phyloP scores from a whole-genome alignment of 371 early-diverging fungal genomes.

The Funneliformis caledonium region DNA sequence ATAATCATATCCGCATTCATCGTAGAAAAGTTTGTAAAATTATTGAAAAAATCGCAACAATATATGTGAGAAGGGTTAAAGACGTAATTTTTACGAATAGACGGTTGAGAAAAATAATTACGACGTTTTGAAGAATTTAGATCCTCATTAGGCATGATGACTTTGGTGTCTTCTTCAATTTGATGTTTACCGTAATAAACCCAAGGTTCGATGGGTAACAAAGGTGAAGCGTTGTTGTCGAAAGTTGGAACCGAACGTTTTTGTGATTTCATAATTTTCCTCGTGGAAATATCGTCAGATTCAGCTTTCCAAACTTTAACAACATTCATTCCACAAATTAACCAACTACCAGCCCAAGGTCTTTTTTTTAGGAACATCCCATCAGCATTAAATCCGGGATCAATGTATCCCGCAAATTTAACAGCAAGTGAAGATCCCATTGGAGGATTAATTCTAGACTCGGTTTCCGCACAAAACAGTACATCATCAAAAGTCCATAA shows the following conservation, averaged over 20 bases:
- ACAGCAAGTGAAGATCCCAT: constrained; percentile 43
- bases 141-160: background rate
- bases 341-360: constrained; percentile 45
- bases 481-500: constrained; percentile 45
- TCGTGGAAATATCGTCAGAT: background rate
- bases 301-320: constrained; percentile 33
- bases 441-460: constrained; percentile 38
- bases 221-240: background rate
- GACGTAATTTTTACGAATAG: constrained; percentile 34
- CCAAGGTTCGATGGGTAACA: constrained; percentile 38
- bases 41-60: constrained; percentile 46
- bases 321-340: constrained; percentile 45
- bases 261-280: background rate
- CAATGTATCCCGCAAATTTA: constrained; percentile 41
- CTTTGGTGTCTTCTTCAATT: constrained; percentile 37
- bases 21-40: constrained; percentile 45
- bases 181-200: constrained; percentile 32
- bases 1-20: constrained; percentile 43
- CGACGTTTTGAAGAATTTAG: constrained; percentile 41
- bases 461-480: constrained; percentile 45
- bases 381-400: constrained; percentile 45
- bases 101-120: constrained; percentile 29
- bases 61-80: constrained; percentile 42
- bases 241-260: background rate
- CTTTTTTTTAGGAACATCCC: constrained; percentile 36